Evolutionary conservation across 1,284 basidiomycete genomes (phyloP).

Genomic region (Cryptococcus sp.): DNA sequence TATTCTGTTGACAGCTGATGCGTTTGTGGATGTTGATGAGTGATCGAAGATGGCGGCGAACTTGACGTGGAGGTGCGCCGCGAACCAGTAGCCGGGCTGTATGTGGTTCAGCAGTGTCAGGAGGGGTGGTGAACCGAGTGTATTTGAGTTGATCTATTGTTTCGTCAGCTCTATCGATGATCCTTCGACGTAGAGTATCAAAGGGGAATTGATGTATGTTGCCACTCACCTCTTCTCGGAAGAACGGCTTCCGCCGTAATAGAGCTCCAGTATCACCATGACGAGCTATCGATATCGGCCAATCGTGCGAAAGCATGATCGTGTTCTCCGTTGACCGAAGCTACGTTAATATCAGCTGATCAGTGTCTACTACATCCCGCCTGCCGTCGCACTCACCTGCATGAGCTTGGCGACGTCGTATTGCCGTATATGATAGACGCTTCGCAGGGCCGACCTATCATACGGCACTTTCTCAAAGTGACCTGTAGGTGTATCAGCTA

Average conservation of each 20-base stretch:
- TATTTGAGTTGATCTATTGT: constrained; percentile 60
- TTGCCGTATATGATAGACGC: constrained; percentile 88
- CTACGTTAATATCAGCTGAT: constrained; percentile 13
- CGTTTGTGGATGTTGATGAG: constrained; percentile 13
- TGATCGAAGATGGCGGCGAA: constrained; percentile 70
- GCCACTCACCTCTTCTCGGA: constrained; percentile 64
- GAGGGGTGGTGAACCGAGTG: constrained; percentile 86
- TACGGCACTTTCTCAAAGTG: constrained; percentile 61
- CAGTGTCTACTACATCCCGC: not conserved
- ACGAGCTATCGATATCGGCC: constrained; percentile 85
- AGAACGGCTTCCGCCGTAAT: constrained; percentile 77
- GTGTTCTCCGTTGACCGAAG: constrained; percentile 42
- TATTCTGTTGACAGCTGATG: not conserved
- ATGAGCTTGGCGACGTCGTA: constrained; percentile 80
- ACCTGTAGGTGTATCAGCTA: constrained; percentile 49
- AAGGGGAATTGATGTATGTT: not conserved
- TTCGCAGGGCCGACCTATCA: constrained; percentile 69
- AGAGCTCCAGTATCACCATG: constrained; percentile 72
- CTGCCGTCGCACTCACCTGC: constrained; percentile 60
- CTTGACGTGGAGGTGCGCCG: constrained; percentile 89
- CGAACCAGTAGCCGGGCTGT: constrained; percentile 89
- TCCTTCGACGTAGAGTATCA: not conserved
- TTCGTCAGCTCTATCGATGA: not conserved
- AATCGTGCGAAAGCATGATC: constrained; percentile 93
- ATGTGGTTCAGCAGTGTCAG: constrained; percentile 73